Base-by-base conservation (phyloP, 345 rosid genomes). In the Moricandia arvensis region DNA sequence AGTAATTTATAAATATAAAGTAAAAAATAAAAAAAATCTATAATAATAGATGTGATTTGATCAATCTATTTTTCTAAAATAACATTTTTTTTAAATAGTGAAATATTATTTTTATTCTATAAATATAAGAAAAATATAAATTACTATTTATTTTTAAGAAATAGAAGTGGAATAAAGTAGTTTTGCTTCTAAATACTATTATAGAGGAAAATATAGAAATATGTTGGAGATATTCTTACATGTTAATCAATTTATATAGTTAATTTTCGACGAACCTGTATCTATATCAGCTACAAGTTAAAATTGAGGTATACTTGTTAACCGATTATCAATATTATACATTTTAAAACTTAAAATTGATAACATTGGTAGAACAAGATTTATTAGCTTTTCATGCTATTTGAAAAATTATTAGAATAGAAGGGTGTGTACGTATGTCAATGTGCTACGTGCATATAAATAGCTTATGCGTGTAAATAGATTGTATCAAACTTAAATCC, bases 401-500 rank as follows among this genome's bases (percentile, higher is more conserved):
- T 71, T 16, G 58, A 18, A 53, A 53, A 53, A 17, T 18, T 53
- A 8, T 18, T 53, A 17, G 58, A 53, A 53, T 53, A 53, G 8
- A 53, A 53, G 58, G 58, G 5, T 17, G 53, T 47, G 17, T n/a
- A 17, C 10, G 21, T 47, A 49, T 33, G 8, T 58, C 66, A 66
- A 9, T 47, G 53, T 47, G 53, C 53, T 47, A 47, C 18, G 35
- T 43, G 41, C 35, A 13, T 34, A 61, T 6, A 51, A 9, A 33
- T 31, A 60, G 11, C 7, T 17, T 61, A 21, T 21, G 65, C 69
- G 13, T 51, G 26, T 30, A 17, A 12, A 41, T 58, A 66, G 27
- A 58, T 58, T 74, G 78, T 59, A 58, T 59, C 10, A 74, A 59
- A 66, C 67, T 59, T 75, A 31, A 59, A 75, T 21, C 72, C 41